Percentiles rank a stretch among this genome's conserved stretches.
Evolutionary conservation across 345 rosid genomes (phyloP).

Genomic region (Eucalyptus cloeziana): DNA sequence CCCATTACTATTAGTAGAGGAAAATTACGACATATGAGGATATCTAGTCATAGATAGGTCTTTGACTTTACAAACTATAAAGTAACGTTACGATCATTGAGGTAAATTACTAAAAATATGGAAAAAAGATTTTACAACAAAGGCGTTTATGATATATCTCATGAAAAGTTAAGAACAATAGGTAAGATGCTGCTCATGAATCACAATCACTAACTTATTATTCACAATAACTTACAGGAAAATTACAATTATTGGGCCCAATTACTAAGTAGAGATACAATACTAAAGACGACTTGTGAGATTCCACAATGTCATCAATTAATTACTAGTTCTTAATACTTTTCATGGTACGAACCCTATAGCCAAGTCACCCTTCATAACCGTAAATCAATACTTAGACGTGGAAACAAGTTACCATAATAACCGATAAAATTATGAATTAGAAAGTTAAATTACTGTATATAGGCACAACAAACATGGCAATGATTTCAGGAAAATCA

Average conservation of each 20-base stretch:
- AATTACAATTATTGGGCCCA: background rate
- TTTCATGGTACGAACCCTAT: background rate
- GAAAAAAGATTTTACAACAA: background rate
- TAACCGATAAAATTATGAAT: background rate
- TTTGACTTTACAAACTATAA: background rate
- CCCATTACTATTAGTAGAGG: background rate
- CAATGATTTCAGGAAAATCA: background rate
- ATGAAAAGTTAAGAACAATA: background rate
- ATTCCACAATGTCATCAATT: background rate
- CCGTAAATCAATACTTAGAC: background rate
- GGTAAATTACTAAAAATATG: background rate
- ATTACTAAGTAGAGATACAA: background rate
- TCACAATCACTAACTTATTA: background rate
- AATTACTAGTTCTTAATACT: background rate
- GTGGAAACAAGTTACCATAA: background rate
- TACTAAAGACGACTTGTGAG: background rate
- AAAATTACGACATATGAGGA: background rate
- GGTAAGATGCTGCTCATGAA: background rate
- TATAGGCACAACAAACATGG: background rate
- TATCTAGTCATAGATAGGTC: background rate
- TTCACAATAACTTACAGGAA: background rate
- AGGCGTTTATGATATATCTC: background rate
- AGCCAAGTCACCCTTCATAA: background rate
- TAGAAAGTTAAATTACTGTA: background rate
- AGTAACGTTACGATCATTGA: background rate